Conservation (phyloP, 768 basidiomycete species). For the Chlorophyllum brunneum region DNA sequence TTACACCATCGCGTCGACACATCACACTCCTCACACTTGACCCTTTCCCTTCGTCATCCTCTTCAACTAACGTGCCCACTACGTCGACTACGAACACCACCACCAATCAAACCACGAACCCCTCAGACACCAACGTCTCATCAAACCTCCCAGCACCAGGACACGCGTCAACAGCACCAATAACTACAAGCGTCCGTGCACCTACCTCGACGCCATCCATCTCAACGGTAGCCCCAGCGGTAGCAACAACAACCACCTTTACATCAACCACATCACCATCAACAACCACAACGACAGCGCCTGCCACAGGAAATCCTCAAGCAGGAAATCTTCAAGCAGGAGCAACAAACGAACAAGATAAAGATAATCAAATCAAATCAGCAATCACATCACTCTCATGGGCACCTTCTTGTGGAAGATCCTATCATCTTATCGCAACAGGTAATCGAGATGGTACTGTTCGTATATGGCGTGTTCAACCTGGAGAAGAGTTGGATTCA, state of each 20-base stretch:
- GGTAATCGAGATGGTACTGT: slow-evolving; percentile 87
- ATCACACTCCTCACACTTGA: slow-evolving; percentile 59
- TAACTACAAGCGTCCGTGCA: too few species aligned
- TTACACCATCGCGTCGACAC: slow-evolving; percentile 62
- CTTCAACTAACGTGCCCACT: not conserved
- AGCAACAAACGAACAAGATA: not conserved
- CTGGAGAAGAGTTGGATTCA: slow-evolving; percentile 40
- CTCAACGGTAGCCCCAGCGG: too few species aligned
- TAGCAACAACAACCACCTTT: not conserved
- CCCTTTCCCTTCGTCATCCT: slow-evolving; percentile 31
- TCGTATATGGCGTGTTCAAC: slow-evolving; percentile 83
- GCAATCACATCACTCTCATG: slow-evolving; percentile 85
- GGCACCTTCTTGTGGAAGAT: slow-evolving; percentile 92
- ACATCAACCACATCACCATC: not conserved
- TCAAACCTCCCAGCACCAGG: not conserved
- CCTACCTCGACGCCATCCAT: too few species aligned
- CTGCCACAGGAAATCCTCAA: too few species aligned
- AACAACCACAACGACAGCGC: not conserved
- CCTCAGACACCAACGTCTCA: not conserved
- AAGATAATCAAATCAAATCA: slow-evolving; percentile 41
- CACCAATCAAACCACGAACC: not conserved
- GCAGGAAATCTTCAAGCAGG: too few species aligned
- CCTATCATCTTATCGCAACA: slow-evolving; percentile 91
- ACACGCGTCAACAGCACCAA: slow-evolving; percentile 1
- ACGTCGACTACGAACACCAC: too few species aligned